These are phyloP conservation scores for Gentiana dahurica DNA, from an alignment of 257 asterid species.

Conservation along the genomic window DNA sequence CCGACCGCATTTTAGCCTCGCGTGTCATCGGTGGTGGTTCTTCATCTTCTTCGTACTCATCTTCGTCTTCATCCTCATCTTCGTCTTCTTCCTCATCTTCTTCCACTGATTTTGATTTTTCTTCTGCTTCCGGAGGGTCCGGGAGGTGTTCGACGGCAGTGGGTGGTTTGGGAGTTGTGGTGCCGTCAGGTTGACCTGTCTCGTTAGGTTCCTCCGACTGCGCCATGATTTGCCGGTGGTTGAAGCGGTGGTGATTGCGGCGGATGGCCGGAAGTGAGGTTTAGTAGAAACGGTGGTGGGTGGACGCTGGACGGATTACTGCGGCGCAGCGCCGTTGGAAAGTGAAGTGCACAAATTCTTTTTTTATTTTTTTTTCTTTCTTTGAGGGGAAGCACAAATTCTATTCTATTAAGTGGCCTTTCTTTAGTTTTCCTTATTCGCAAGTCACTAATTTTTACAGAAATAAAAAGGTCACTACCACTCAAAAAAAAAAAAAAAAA, in stretches of 20 bases:
- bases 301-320: background rate
- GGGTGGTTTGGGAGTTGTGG: constrained; percentile 8
- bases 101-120: constrained; percentile 9
- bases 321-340: background rate
- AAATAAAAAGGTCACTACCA: no score
- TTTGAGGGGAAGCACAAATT: no score
- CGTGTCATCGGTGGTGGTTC: constrained; percentile 28
- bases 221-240: background rate
- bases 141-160: constrained; percentile 11
- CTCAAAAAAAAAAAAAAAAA: no score
- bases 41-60: constrained; percentile 20
- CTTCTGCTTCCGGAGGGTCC: constrained; percentile 26
- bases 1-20: constrained; percentile 35
- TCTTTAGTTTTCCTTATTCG: no score
- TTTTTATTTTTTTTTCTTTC: no score
- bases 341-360: no score
- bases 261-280: constrained; percentile 1
- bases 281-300: background rate
- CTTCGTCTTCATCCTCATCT: constrained; percentile 19
- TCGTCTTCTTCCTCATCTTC: constrained; percentile 25
- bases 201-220: constrained; percentile 2
- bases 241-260: background rate
- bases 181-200: constrained; percentile 6
- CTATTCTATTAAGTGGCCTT: no score
- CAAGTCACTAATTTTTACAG: no score